phyloP scores from a whole-genome alignment of 805 yeast species.

The Blastobotrys chiropterorum region DNA sequence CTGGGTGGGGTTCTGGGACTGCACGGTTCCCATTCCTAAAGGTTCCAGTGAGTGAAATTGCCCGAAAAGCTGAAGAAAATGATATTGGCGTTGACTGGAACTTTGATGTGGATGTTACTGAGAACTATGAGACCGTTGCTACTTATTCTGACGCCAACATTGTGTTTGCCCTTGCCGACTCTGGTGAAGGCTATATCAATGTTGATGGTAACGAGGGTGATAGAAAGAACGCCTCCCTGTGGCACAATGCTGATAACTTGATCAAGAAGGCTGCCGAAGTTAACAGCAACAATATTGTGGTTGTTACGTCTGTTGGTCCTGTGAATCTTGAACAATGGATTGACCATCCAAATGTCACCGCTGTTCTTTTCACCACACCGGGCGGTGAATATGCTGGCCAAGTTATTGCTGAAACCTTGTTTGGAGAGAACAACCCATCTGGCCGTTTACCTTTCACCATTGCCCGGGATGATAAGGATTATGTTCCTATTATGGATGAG shows the following conservation, averaged over 20 bases:
- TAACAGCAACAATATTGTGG: constrained; percentile 51
- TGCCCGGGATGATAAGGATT: constrained; percentile 44
- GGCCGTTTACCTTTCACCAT: constrained; percentile 60
- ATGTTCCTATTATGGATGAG: constrained; percentile 38
- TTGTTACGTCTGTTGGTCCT: constrained; percentile 56
- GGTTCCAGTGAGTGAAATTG: constrained; percentile 41
- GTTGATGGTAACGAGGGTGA: constrained; percentile 62
- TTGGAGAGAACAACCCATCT: constrained; percentile 57
- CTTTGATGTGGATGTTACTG: constrained; percentile 41
- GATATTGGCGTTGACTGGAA: constrained; percentile 43
- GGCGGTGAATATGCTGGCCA: constrained; percentile 54
- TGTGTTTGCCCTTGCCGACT: constrained; percentile 46
- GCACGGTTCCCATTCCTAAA: neutral
- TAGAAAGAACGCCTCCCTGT: constrained; percentile 44
- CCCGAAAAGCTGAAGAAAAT: constrained; percentile 39
- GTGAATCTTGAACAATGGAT: constrained; percentile 53
- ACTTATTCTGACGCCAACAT: constrained; percentile 47
- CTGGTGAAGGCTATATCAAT: constrained; percentile 55
- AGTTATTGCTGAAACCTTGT: constrained; percentile 50
- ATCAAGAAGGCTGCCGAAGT: constrained; percentile 43
- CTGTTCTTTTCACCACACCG: constrained; percentile 50
- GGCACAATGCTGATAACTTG: constrained; percentile 54
- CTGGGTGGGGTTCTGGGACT: constrained; percentile 15
- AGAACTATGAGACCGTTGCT: constrained; percentile 37
- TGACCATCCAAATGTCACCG: constrained; percentile 53